Evolutionary conservation across 129 eudicot species (phyloP), one percentile per base, ranked within the genome.

Genomic region (Lonicera japonica): DNA sequence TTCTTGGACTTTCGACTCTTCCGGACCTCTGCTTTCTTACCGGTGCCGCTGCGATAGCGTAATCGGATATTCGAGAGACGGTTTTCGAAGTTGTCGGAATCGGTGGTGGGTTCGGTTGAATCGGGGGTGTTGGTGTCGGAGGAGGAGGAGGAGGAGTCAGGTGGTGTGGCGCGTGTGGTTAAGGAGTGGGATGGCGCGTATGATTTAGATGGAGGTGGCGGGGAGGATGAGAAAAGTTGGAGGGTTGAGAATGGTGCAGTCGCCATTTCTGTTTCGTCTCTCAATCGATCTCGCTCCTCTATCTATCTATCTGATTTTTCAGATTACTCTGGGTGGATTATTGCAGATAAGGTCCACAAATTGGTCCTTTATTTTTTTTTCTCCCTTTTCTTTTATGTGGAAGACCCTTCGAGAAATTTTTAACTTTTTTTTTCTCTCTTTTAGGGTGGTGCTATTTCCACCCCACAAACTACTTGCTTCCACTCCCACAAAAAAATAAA

Each of bases 21-120:
- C 10, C 95, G 76, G 67, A 56, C 73, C 59, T 91, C 90, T 17
- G 97, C 94, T 67, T 87, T 91, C 70, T 91, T 91, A 4, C 95
- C 97, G n/a, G 81, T 61, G 39, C 97, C 95, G 55, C 87, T 77
- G 19, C 83, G 73, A 75, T 82, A 75, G 7, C 94, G 84, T 25
- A 79, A 60, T 0, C 95, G 94, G 72, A 90, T 73, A 51, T 83
- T 79, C n/a, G 91, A 79, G 54, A 87, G 83, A 5, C 87, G 84
- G 65, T 65, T 59, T 0, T 91, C 97, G 84, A 90, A 90, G 82
- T 54, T 46, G 51, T 74, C 88, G 5, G 79, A 25, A n/a, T 75
- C 76, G 11, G 86, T 0, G 21, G 79, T 11, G 67, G 83, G 53
- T 16, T 70, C 52, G 19, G 75, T 11, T 12, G 71, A 0, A 1